Conservation (phyloP, 164 flowering plant genomes). For the Vitis vinifera region DNA sequence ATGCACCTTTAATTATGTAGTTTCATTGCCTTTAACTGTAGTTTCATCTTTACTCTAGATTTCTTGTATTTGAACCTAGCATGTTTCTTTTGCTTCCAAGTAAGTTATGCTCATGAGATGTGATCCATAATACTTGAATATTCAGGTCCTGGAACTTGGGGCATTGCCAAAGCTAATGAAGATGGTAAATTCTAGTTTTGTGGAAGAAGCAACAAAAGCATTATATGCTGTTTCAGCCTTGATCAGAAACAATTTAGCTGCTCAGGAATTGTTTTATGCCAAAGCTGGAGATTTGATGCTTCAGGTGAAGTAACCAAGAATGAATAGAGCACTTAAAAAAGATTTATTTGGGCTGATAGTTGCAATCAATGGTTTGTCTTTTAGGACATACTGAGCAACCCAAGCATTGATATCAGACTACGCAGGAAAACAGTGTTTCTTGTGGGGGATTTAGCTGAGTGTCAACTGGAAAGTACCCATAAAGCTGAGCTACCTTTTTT, state of each 20-base stretch:
- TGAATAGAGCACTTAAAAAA: background rate
- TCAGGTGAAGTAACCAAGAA: slow-evolving; percentile 50
- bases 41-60: background rate
- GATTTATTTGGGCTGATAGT: background rate
- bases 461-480: slow-evolving; percentile 39
- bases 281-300: slow-evolving; percentile 72
- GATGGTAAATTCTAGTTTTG: slow-evolving; percentile 65
- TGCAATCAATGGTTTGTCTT: slow-evolving; percentile 12
- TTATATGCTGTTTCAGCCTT: slow-evolving; percentile 87
- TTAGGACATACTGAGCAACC: slow-evolving; percentile 75
- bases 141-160: slow-evolving; percentile 70
- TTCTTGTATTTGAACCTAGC: background rate
- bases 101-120: background rate
- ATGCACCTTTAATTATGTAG: background rate
- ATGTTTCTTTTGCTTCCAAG: background rate
- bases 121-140: slow-evolving; percentile 4
- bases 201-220: slow-evolving; percentile 82
- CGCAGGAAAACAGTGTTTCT: slow-evolving; percentile 68
- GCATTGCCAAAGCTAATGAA: slow-evolving; percentile 61
- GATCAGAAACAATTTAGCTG: slow-evolving; percentile 67
- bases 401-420: slow-evolving; percentile 69
- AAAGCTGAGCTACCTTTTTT: slow-evolving; percentile 47
- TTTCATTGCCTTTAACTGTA: background rate
- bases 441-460: slow-evolving; percentile 68
- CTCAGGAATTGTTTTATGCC: slow-evolving; percentile 64